phyloP scores from a whole-genome alignment of 305 asterid species.

The Fraxinus greggii region DNA sequence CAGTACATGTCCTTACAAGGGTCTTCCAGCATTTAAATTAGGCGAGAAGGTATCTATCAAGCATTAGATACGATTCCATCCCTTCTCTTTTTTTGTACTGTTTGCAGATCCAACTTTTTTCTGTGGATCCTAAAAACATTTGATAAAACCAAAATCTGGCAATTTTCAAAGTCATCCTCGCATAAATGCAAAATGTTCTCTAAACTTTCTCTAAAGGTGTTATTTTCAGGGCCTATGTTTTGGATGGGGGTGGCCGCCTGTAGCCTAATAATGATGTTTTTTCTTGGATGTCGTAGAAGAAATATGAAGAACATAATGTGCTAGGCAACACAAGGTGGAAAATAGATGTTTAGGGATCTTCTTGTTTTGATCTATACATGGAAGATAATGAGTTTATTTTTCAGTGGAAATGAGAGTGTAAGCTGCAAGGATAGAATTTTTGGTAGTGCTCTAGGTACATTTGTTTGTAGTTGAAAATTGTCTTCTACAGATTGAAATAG shows the following conservation, averaged over 20 bases:
- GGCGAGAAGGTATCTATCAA: constrained; percentile 72
- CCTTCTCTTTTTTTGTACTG: neutral
- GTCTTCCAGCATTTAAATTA: constrained; percentile 78
- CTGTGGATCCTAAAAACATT: neutral
- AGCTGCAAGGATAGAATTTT: neutral
- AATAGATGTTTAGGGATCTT: neutral
- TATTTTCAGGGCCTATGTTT: neutral
- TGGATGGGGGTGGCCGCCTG: neutral
- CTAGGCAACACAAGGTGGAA: neutral
- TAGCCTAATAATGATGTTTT: neutral
- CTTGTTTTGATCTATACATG: neutral
- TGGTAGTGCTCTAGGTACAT: neutral
- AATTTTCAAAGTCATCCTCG: neutral
- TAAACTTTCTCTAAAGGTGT: neutral
- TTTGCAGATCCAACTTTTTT: neutral
- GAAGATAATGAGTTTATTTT: neutral
- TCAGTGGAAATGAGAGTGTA: neutral
- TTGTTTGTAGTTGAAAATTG: neutral
- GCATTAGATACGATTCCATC: neutral
- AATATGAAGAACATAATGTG: neutral
- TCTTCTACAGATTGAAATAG: neutral
- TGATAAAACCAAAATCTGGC: neutral
- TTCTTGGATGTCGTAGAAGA: neutral
- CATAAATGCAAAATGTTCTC: neutral
- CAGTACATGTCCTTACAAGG: constrained; percentile 89